phyloP scores from a whole-genome alignment of 306 rosid species.

The Cercis canadensis region DNA sequence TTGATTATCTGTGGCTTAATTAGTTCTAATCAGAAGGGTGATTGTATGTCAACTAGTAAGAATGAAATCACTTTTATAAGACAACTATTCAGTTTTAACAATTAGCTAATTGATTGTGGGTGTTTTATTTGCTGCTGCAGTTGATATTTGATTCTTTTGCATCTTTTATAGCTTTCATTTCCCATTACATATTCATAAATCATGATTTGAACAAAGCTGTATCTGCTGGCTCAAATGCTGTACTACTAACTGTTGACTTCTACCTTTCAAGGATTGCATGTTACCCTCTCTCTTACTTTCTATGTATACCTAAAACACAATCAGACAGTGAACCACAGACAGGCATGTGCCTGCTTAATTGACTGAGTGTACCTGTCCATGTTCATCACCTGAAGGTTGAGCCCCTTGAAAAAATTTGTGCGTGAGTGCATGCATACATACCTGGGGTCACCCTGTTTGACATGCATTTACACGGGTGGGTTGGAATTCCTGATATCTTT shows the following conservation, averaged over 20 bases:
- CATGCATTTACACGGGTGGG: background rate
- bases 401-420: constrained; percentile 10
- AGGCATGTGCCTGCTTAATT: constrained; percentile 2
- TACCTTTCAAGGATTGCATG: constrained; percentile 9
- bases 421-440: background rate
- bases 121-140: too few species aligned
- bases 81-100: background rate
- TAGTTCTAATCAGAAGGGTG: too few species aligned
- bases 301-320: background rate
- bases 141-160: too few species aligned
- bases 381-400: background rate
- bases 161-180: too few species aligned
- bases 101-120: too few species aligned
- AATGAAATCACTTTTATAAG: background rate
- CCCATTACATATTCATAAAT: background rate
- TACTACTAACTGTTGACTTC: constrained; percentile 1
- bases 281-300: background rate
- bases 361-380: background rate
- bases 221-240: constrained; percentile 23
- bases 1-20: too few species aligned
- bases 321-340: background rate
- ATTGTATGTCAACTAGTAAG: too few species aligned
- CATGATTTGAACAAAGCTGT: background rate
- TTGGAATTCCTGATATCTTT: background rate
- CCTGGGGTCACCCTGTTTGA: constrained; percentile 6